phyloP scores from a whole-genome alignment of 345 rosid genomes.

The Citrus sp. region DNA sequence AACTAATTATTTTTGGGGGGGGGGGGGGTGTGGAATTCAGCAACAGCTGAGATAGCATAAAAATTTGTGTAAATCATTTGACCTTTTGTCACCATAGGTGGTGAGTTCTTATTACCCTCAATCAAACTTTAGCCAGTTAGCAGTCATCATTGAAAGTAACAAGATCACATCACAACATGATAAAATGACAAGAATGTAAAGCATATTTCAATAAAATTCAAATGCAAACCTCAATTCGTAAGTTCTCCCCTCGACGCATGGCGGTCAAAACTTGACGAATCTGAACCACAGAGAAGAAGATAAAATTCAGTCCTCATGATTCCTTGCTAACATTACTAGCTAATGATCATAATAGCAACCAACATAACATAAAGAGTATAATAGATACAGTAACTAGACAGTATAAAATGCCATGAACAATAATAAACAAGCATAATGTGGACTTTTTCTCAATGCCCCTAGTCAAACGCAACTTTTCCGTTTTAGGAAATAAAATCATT shows the following conservation, averaged over 20 bases:
- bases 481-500: neutral
- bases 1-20: neutral
- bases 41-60: neutral
- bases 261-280: slow-evolving; percentile 79
- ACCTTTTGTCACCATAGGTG: neutral
- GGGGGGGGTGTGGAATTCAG: neutral
- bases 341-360: neutral
- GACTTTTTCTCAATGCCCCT: neutral
- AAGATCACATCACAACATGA: neutral
- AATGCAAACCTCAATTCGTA: slow-evolving; percentile 67
- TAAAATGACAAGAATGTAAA: slow-evolving; percentile 5
- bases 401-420: neutral
- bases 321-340: neutral
- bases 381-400: neutral
- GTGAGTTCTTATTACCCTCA: neutral
- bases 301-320: slow-evolving; percentile 8
- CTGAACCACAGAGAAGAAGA: slow-evolving; percentile 44
- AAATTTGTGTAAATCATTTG: neutral
- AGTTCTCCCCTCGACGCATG: slow-evolving; percentile 73
- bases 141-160: neutral
- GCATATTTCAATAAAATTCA: neutral
- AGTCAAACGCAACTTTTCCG: neutral
- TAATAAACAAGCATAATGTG: neutral
- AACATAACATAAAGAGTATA: neutral
- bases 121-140: neutral